phyloP scores from a whole-genome alignment of 805 yeast genomes.

The Zygosaccharomyces rouxii region DNA sequence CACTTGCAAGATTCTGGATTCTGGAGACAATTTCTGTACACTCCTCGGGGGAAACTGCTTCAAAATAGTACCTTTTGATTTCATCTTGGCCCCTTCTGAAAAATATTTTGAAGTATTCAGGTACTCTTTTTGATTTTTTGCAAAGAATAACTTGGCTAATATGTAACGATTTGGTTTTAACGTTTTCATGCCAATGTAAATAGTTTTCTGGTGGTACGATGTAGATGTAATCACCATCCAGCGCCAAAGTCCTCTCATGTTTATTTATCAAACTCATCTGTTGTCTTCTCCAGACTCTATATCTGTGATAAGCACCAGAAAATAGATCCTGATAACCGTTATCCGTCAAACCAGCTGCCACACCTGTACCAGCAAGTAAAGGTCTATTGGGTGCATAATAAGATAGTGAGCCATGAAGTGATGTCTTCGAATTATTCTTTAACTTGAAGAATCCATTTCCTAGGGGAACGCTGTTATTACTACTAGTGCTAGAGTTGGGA shows the following conservation, averaged over 20 bases:
- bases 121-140: constrained; percentile 72
- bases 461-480: constrained; percentile 11
- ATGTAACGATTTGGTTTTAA: constrained; percentile 84
- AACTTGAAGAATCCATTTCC: constrained; percentile 33
- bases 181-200: constrained; percentile 62
- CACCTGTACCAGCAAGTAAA: constrained; percentile 17
- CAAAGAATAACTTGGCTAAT: constrained; percentile 69
- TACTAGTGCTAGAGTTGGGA: constrained; percentile 15
- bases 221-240: constrained; percentile 93
- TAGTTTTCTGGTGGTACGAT: constrained; percentile 78
- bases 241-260: constrained; percentile 76
- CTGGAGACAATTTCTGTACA: constrained; percentile 75
- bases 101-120: constrained; percentile 75
- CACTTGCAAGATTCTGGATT: constrained; percentile 52
- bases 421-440: constrained; percentile 34
- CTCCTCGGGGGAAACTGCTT: constrained; percentile 57
- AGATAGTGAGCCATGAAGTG: constrained; percentile 26
- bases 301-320: constrained; percentile 67
- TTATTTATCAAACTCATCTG: constrained; percentile 72
- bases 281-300: constrained; percentile 85
- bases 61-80: constrained; percentile 81
- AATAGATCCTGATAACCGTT: constrained; percentile 31
- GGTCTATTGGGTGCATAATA: constrained; percentile 19
- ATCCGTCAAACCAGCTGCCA: constrained; percentile 9
- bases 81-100: constrained; percentile 59